These are phyloP conservation scores for Aspergillus versicolor DNA, from an alignment of 2,329 filamentous ascomycete genomes.

Conservation along the genomic window DNA sequence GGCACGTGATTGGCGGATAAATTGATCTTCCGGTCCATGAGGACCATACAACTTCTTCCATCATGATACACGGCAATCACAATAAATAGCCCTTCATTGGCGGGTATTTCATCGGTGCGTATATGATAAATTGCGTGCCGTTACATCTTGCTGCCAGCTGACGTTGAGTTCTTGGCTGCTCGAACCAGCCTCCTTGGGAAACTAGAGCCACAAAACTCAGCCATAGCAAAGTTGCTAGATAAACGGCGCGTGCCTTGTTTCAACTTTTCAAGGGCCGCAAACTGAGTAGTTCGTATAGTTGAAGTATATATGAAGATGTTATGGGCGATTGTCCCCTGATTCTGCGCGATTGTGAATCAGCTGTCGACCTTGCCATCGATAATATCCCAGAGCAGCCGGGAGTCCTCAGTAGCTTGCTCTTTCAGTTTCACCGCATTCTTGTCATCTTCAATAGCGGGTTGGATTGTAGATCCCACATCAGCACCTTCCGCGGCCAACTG, in stretches of 20 bases:
- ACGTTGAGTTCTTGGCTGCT: background rate
- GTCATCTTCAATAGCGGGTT: constrained; percentile 4
- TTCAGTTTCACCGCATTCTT: constrained; percentile 12
- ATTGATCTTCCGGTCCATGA: constrained; percentile 11
- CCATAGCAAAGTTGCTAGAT: background rate
- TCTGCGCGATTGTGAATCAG: background rate
- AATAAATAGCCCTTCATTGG: background rate
- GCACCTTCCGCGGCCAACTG: constrained; percentile 33
- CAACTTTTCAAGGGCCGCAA: background rate
- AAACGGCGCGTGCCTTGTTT: background rate
- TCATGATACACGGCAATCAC: background rate
- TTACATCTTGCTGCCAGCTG: background rate
- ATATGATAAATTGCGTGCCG: background rate
- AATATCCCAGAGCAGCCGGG: constrained; percentile 40
- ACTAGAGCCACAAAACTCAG: background rate
- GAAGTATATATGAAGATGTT: background rate
- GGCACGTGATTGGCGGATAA: constrained; percentile 24
- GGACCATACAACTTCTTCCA: too few relatives aligned
- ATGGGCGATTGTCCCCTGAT: background rate
- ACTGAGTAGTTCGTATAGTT: background rate
- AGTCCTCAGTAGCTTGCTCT: constrained; percentile 27
- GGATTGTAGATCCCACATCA: constrained; percentile 17
- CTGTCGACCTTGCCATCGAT: constrained; percentile 31
- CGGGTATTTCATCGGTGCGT: background rate
- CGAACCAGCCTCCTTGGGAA: background rate